phyloP scores from a whole-genome alignment of 768 basidiomycete genomes.

The Rhizopogon rudus region DNA sequence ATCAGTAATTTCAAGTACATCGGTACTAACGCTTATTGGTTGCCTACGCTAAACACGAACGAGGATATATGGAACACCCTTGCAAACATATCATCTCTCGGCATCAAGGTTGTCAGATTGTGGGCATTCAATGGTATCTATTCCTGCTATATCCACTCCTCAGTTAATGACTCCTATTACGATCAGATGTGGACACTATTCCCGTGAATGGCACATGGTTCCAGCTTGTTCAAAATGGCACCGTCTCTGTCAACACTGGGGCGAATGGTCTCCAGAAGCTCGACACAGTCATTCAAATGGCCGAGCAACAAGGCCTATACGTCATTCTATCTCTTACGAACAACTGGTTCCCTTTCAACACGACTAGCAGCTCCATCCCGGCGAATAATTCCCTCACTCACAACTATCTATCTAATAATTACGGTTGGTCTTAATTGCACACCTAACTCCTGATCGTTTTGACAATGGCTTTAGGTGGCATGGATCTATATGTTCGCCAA shows the following conservation, averaged over 20 bases:
- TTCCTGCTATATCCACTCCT: not conserved
- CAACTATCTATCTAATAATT: slow-evolving; percentile 58
- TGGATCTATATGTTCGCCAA: slow-evolving; percentile 60
- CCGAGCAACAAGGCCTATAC: slow-evolving; percentile 49
- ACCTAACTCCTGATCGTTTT: not conserved
- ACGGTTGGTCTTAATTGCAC: slow-evolving; percentile 32
- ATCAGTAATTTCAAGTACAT: slow-evolving; percentile 36
- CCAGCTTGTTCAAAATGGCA: slow-evolving; percentile 54
- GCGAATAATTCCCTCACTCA: slow-evolving; percentile 40
- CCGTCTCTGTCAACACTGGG: slow-evolving; percentile 49
- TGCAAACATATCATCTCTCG: slow-evolving; percentile 49
- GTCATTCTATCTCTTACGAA: slow-evolving; percentile 56
- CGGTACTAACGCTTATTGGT: slow-evolving; percentile 68
- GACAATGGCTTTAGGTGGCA: slow-evolving; percentile 41
- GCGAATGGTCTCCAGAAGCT: slow-evolving; percentile 60
- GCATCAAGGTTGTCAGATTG: slow-evolving; percentile 55
- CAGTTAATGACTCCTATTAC: not conserved
- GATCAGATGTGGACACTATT: slow-evolving; percentile 44
- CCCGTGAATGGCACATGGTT: slow-evolving; percentile 61
- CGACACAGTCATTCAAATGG: slow-evolving; percentile 51
- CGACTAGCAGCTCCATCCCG: slow-evolving; percentile 1
- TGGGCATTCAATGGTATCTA: slow-evolving; percentile 68
- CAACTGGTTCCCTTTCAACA: slow-evolving; percentile 48
- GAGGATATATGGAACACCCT: slow-evolving; percentile 56
- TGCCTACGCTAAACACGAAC: slow-evolving; percentile 46